Percentiles rank a stretch among this genome's conserved stretches.
Evolutionary conservation across 2,329 filamentous ascomycete species (phyloP).

Genomic region (Teratosphaeriaceae sp.): DNA sequence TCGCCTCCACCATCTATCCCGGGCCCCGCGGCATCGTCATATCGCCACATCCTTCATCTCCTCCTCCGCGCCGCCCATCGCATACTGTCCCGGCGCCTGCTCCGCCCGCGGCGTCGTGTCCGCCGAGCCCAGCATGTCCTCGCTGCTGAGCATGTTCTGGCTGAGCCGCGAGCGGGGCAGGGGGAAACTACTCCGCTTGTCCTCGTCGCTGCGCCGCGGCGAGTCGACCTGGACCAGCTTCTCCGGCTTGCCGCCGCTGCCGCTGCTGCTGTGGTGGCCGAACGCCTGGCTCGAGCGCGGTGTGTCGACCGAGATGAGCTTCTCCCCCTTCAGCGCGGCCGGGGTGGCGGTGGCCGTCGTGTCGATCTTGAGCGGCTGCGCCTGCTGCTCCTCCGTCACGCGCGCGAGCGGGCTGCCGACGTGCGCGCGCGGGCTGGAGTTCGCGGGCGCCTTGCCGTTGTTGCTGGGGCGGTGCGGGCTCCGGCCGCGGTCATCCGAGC

Average conservation of each 20-base stretch:
- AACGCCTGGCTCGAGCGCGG: constrained; percentile 11
- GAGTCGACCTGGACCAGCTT: constrained; percentile 38
- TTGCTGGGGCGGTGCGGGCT: constrained; percentile 61
- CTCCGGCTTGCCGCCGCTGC: constrained; percentile 19
- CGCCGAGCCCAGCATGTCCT: constrained; percentile 16
- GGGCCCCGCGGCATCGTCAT: too few relatives aligned
- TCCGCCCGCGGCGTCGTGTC: constrained; percentile 10
- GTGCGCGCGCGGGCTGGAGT: constrained; percentile 59
- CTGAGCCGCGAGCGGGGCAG: constrained; percentile 10
- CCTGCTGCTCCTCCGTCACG: constrained; percentile 60
- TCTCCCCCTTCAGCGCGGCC: constrained; percentile 3
- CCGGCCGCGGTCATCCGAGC: constrained; percentile 59
- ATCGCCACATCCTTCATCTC: constrained; percentile 47
- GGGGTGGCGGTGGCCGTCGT: constrained; percentile 20
- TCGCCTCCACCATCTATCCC: too few relatives aligned
- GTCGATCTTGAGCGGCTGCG: constrained; percentile 30
- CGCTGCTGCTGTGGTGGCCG: not conserved
- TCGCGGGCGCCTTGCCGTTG: constrained; percentile 55
- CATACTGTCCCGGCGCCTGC: constrained; percentile 6
- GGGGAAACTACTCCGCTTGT: constrained; percentile 12
- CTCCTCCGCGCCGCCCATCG: constrained; percentile 10
- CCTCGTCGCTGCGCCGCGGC: constrained; percentile 22
- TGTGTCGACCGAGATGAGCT: constrained; percentile 27
- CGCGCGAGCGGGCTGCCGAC: constrained; percentile 67
- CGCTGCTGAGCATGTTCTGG: constrained; percentile 31